Evolutionary conservation across 2,329 filamentous ascomycete genomes (phyloP), one percentile per base, ranked within the genome.

Genomic region (Aspergillus tanneri): DNA sequence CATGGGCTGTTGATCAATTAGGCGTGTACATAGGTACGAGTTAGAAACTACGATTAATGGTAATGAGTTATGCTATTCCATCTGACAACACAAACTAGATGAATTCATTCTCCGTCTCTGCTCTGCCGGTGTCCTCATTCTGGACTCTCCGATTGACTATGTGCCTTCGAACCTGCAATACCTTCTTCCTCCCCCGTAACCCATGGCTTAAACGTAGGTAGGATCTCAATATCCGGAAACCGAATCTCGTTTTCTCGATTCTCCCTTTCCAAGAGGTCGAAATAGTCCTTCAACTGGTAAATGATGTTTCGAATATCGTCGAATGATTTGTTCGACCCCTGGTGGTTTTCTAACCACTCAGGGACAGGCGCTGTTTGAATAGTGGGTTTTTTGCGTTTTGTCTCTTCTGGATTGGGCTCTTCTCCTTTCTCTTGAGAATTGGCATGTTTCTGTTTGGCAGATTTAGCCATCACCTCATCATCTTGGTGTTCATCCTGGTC

Each of bases 161-260:
- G 8, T 23, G 18, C 34, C n/a, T 8, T n/a, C 6, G 34, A 21
- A 40, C 11, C 1, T 12, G 37, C n/a, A 36, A 3, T 10, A n/a
- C n/a, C n/a, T 16, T 18, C 1, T 18, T 28, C 18, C 16, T 9
- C 6, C 39, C 24, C 14, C 27, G 22, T 8, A 22, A 58, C 53
- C 52, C 53, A 55, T 16, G 35, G 42, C 43, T 52, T 34, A 47
- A 71, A 68, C 4, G 54, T 60, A 1, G 70, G 70, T 35, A 72
- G 50, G 32, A 72, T 70, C 51, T 72, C 70, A 32, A 72, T 64
- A 54, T 72, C 70, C 0, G 70, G 70, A 42, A 72, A 72, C 16
- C 54, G 52, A 19, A 51, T 27, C 30, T 54, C 19, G 21, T 53
- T 32, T 30, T 14, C 12, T n/a, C 28, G n/a, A n/a, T n/a, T n/a